Base-by-base conservation (phyloP, 345 rosid species). In the Gossypium ekmanianum region DNA sequence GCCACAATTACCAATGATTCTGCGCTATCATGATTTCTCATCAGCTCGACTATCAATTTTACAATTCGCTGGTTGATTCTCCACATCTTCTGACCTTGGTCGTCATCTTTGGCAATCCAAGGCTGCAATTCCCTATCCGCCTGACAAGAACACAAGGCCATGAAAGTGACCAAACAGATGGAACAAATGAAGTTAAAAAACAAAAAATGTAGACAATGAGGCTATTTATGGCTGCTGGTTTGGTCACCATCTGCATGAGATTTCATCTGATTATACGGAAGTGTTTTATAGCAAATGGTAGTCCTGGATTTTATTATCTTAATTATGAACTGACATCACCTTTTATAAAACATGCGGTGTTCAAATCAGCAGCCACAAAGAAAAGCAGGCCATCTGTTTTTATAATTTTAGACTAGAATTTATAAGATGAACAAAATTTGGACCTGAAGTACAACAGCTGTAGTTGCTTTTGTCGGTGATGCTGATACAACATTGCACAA, bases 371-470 rank as follows among this genome's bases (percentile, higher is more conserved):
- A 29, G 69, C 63, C 29, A 61, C 57, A 44, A 51, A 48, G 24
- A 29, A 75, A 67, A 71, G n/a, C 41, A 77, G 26, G 47, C 17
- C 0, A 2, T 10, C 18, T 7, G 14, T 41, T 8, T 41, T 39
- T 4, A 13, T 41, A 41, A 41, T 64, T 41, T 41, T 64, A 1
- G 3, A 74, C 43, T 18, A 11, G 41, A 57, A 65, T 45, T 48
- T 51, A 76, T 57, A 77, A 74, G 72, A 65, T 61, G 74, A 84
- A 81, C 87, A 84, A 83, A 83, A 56, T 73, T 59, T 81, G 29
- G 75, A 94, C 98, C 98, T 94, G 97, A 86, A 94, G 97, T 70
- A 94, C 93, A 80, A 94, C 84, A 16, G 98, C 97, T 47, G 98
- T 86, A 9, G 97, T 92, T 68, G 97, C 98, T 77, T 91, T 94